Percentiles rank a stretch among this genome's conserved stretches.
Conservation (phyloP, 495 filamentous ascomycete species). For the Hypoxylon subgilvum region DNA sequence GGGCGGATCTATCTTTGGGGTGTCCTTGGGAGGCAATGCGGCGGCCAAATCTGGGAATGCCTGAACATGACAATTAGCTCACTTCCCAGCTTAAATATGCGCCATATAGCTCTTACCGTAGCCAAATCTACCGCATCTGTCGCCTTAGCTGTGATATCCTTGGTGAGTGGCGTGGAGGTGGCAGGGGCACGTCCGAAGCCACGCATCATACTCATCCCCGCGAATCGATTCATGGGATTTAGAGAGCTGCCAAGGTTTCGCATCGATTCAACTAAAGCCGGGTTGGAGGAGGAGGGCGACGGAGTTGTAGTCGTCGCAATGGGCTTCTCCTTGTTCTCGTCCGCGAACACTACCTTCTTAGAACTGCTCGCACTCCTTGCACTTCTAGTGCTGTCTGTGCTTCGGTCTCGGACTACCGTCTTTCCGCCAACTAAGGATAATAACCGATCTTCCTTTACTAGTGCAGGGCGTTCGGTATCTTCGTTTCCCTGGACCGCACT, state of each 20-base stretch:
- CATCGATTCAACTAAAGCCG: slow-evolving; percentile 76
- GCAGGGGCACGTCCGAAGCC: slow-evolving; percentile 69
- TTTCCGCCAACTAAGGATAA: slow-evolving; percentile 67
- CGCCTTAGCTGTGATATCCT: slow-evolving; percentile 32
- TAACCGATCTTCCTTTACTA: slow-evolving; percentile 61
- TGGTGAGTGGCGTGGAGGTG: slow-evolving; percentile 40
- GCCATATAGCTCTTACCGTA: slow-evolving; percentile 46
- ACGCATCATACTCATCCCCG: slow-evolving; percentile 70
- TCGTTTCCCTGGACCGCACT: slow-evolving; percentile 54
- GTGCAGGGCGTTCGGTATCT: slow-evolving; percentile 40
- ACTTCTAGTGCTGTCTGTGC: slow-evolving; percentile 70
- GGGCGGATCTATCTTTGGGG: slow-evolving; percentile 69
- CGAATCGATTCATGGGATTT: slow-evolving; percentile 82
- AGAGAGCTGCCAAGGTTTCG: slow-evolving; percentile 81
- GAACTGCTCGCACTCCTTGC: slow-evolving; percentile 63
- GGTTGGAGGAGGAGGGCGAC: slow-evolving; percentile 53
- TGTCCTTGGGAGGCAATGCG: slow-evolving; percentile 56
- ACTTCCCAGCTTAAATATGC: background rate
- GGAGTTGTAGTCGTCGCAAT: slow-evolving; percentile 35
- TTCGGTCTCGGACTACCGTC: slow-evolving; percentile 70
- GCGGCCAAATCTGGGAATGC: slow-evolving; percentile 65
- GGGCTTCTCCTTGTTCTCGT: slow-evolving; percentile 46
- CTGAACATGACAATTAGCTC: slow-evolving; percentile 41
- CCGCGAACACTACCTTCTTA: slow-evolving; percentile 57
- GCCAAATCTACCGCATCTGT: slow-evolving; percentile 58